Evolutionary conservation across 768 basidiomycete species (phyloP).

Genomic region (Agaricus sinodeliciosus): DNA sequence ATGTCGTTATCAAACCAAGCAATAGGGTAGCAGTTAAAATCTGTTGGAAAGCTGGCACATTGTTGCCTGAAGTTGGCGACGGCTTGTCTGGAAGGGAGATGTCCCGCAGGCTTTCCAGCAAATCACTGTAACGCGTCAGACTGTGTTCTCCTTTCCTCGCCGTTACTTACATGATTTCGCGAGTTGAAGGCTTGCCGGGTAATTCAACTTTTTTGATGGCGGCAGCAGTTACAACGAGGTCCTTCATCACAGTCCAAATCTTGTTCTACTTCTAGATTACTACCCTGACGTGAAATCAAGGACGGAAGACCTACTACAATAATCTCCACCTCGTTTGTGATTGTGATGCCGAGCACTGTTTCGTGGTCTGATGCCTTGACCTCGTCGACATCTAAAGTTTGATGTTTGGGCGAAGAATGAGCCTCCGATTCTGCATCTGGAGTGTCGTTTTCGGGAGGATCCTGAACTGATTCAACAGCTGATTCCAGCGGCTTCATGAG

Average conservation of each 20-base stretch:
- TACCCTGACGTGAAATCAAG: neutral
- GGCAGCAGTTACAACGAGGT: constrained; percentile 48
- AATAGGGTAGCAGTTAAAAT: constrained; percentile 66
- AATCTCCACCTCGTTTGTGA: constrained; percentile 59
- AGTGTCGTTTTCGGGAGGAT: neutral
- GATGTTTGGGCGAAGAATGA: neutral
- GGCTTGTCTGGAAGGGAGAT: constrained; percentile 42
- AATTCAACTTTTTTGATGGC: constrained; percentile 18
- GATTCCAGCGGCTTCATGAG: neutral
- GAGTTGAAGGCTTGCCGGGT: constrained; percentile 32
- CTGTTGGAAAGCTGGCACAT: constrained; percentile 56
- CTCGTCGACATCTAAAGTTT: no score
- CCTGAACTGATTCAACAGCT: neutral
- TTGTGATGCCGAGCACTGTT: constrained; percentile 24
- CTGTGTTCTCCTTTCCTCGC: neutral
- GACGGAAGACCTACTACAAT: constrained; percentile 43
- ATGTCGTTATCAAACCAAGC: constrained; percentile 45
- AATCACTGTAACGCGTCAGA: neutral
- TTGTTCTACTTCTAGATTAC: constrained; percentile 38
- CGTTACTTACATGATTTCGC: constrained; percentile 53
- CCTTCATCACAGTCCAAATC: constrained; percentile 63
- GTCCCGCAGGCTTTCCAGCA: constrained; percentile 12
- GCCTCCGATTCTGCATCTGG: neutral
- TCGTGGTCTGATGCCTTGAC: constrained; percentile 10
- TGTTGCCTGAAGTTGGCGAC: constrained; percentile 28